phyloP scores from a whole-genome alignment of 306 rosid genomes.

The Lathyrus aphaca region DNA sequence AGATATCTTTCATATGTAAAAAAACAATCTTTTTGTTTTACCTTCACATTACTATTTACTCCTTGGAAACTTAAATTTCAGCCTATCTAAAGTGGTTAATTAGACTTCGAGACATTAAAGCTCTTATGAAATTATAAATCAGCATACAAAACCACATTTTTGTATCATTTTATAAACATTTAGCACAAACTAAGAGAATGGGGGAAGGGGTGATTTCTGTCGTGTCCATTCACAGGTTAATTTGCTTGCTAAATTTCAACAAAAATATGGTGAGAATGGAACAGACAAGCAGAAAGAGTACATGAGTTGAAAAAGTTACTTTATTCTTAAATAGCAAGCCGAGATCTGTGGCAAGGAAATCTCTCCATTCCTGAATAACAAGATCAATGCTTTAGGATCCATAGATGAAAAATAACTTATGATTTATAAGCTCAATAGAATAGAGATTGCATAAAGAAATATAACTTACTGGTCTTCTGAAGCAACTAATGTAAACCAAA shows the following conservation, averaged over 20 bases:
- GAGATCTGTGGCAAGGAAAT: slow-evolving; percentile 87
- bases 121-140: background rate
- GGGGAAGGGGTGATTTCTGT: slow-evolving; percentile 5
- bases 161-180: slow-evolving; percentile 5
- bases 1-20: slow-evolving; percentile 25
- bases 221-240: slow-evolving; percentile 25
- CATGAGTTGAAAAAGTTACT: slow-evolving; percentile 54
- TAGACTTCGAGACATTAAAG: background rate
- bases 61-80: background rate
- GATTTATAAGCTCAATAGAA: background rate
- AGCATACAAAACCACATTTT: slow-evolving; percentile 19
- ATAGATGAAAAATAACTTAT: slow-evolving; percentile 6
- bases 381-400: slow-evolving; percentile 29
- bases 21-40: slow-evolving; percentile 6
- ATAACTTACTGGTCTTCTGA: slow-evolving; percentile 78
- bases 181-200: slow-evolving; percentile 12
- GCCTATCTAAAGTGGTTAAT: slow-evolving; percentile 1
- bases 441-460: slow-evolving; percentile 18
- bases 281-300: slow-evolving; percentile 31
- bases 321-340: slow-evolving; percentile 80
- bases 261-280: background rate
- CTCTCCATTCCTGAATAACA: slow-evolving; percentile 82
- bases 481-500: slow-evolving; percentile 96
- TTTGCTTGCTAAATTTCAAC: slow-evolving; percentile 8
- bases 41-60: background rate